Conservation (phyloP, 2,329 filamentous ascomycete species). For the Pseudogymnoascus pannorum region DNA sequence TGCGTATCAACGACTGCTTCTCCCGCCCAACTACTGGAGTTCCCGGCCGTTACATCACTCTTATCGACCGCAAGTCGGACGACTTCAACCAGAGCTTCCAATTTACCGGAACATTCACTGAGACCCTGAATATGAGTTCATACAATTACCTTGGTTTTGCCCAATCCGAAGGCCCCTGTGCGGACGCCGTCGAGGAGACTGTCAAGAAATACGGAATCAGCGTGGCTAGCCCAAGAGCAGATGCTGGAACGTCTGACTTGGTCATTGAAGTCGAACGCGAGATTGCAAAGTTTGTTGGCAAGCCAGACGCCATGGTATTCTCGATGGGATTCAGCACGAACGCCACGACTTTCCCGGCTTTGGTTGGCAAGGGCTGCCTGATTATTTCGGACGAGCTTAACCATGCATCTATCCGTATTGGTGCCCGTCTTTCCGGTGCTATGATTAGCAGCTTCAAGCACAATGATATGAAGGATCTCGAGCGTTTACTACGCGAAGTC, state of each 20-base stretch:
- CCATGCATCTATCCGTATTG: slow-evolving; percentile 94
- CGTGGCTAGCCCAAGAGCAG: slow-evolving; percentile 71
- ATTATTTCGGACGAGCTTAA: slow-evolving; percentile 97
- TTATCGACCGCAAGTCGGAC: slow-evolving; percentile 83
- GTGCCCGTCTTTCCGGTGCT: slow-evolving; percentile 85
- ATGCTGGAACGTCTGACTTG: slow-evolving; percentile 81
- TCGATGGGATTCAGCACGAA: slow-evolving; percentile 99
- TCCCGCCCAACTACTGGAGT: slow-evolving; percentile 87
- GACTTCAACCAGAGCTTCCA: slow-evolving; percentile 90
- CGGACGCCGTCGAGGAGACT: slow-evolving; percentile 81
- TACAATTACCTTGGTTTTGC: slow-evolving; percentile 99
- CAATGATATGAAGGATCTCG: slow-evolving; percentile 87
- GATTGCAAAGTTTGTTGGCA: slow-evolving; percentile 86
- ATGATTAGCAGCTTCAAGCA: slow-evolving; percentile 97
- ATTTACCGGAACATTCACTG: slow-evolving; percentile 81
- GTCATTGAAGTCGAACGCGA: slow-evolving; percentile 83
- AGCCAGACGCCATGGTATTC: slow-evolving; percentile 91
- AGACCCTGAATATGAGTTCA: slow-evolving; percentile 97
- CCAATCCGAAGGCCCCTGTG: slow-evolving; percentile 93
- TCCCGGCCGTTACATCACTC: slow-evolving; percentile 85
- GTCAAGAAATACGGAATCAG: slow-evolving; percentile 81
- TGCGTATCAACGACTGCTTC: slow-evolving; percentile 95
- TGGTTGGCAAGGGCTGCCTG: slow-evolving; percentile 87
- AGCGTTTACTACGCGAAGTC: slow-evolving; percentile 77
- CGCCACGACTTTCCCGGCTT: slow-evolving; percentile 80